Evolutionary conservation across 1,284 basidiomycete genomes (phyloP).

Genomic region (Rhodotorula sp.): DNA sequence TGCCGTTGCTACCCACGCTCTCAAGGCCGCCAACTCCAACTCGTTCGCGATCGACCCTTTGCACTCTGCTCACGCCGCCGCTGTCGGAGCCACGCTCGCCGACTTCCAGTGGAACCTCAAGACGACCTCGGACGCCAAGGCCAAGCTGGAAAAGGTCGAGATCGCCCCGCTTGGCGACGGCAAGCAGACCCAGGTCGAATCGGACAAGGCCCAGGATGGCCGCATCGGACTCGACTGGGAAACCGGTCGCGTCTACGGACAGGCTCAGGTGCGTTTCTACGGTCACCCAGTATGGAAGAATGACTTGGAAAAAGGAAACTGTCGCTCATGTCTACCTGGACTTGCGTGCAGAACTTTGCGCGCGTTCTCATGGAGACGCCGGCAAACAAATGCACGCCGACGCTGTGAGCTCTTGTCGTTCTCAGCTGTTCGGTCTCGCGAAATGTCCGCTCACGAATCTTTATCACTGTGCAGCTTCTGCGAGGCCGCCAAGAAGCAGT

Average conservation of each 20-base stretch:
- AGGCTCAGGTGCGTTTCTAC: not conserved
- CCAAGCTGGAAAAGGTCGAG: slow-evolving; percentile 51
- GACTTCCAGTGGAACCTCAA: slow-evolving; percentile 68
- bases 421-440: no score
- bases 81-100: slow-evolving; percentile 71
- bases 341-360: slow-evolving; percentile 67
- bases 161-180: slow-evolving; percentile 30
- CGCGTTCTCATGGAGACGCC: slow-evolving; percentile 78
- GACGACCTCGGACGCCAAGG: slow-evolving; percentile 54
- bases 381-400: not conserved
- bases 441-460: no score
- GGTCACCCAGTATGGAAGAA: not conserved
- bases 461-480: slow-evolving; percentile 59
- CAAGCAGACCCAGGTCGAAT: slow-evolving; percentile 23
- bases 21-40: slow-evolving; percentile 35
- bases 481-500: slow-evolving; percentile 67
- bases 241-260: slow-evolving; percentile 55
- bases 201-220: slow-evolving; percentile 33
- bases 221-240: slow-evolving; percentile 60
- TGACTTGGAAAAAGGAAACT: not conserved
- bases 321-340: not conserved
- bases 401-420: not conserved
- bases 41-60: slow-evolving; percentile 60
- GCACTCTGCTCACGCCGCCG: slow-evolving; percentile 72
- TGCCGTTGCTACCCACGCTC: slow-evolving; percentile 36